These are phyloP conservation scores for Phyllosticta citriasiana DNA, from an alignment of 2,329 filamentous ascomycete species.

Conservation along the genomic window DNA sequence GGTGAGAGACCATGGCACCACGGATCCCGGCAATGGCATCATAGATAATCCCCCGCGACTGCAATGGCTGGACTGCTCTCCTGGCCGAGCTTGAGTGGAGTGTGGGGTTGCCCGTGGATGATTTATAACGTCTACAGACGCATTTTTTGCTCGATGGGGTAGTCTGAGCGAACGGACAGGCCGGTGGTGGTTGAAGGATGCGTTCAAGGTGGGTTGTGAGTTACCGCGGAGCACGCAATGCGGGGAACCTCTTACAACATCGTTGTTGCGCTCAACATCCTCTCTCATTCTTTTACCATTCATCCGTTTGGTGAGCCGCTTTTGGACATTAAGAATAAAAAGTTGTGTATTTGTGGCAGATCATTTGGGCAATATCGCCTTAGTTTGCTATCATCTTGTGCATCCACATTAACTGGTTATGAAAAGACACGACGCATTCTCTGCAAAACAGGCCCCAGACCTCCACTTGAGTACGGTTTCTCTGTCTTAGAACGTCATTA, in stretches of 20 bases:
- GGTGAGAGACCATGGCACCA: constrained; percentile 6
- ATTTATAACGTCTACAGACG: background rate
- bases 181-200: background rate
- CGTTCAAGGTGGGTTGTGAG: background rate
- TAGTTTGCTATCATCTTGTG: background rate
- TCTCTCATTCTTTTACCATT: background rate
- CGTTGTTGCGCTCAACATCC: background rate
- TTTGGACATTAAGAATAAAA: background rate
- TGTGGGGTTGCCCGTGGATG: background rate
- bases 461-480: too few relatives aligned
- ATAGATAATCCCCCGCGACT: constrained; percentile 8
- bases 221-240: constrained; percentile 9
- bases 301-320: background rate
- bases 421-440: too few relatives aligned
- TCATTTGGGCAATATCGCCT: background rate
- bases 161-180: background rate
- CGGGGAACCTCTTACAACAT: constrained; percentile 11
- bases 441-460: too few relatives aligned
- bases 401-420: too few relatives aligned
- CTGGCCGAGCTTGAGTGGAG: background rate
- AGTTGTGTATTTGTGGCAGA: background rate
- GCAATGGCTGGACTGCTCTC: background rate
- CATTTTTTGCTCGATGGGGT: background rate
- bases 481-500: too few relatives aligned
- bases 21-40: constrained; percentile 5